Conservation (phyloP, 768 basidiomycete species). For the Mycena rebaudengoi region DNA sequence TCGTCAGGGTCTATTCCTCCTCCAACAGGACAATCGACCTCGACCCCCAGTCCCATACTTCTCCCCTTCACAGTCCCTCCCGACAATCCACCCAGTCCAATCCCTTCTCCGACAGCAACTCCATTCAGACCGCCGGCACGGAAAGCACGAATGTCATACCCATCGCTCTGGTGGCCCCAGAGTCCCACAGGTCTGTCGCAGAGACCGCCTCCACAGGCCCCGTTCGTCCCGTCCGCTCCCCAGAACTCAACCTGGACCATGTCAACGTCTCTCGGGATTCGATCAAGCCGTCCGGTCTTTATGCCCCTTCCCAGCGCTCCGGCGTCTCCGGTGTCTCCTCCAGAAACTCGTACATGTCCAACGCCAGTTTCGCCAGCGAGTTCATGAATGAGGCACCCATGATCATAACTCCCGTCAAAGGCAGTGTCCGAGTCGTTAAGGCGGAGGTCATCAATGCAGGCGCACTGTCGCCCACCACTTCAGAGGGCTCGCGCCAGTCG, state of each 20-base stretch:
- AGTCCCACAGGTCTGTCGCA: constrained; percentile 48
- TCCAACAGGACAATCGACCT: constrained; percentile 66
- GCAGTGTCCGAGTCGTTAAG: constrained; percentile 73
- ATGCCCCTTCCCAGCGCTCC: constrained; percentile 62
- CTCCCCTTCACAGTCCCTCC: constrained; percentile 39
- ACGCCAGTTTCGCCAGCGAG: constrained; percentile 79
- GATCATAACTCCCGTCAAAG: constrained; percentile 77
- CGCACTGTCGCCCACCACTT: constrained; percentile 42
- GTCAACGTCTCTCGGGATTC: constrained; percentile 67
- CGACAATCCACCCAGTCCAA: constrained; percentile 54
- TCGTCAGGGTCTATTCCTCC: constrained; percentile 58
- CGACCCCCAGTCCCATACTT: constrained; percentile 57
- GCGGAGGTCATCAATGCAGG: constrained; percentile 80
- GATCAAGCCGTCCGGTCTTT: constrained; percentile 45
- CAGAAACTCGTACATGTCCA: constrained; percentile 77
- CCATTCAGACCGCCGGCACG: constrained; percentile 84
- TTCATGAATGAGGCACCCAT: constrained; percentile 83
- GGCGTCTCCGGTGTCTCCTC: constrained; percentile 61
- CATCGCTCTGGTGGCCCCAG: constrained; percentile 79
- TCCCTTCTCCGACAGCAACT: constrained; percentile 81
- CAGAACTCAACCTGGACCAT: constrained; percentile 72
- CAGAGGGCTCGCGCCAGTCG: constrained; percentile 47
- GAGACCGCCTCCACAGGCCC: constrained; percentile 53
- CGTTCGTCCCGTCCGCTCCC: constrained; percentile 63
- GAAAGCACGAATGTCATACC: constrained; percentile 88